Evolutionary conservation across 75 land plant species (phyloP), one percentile per base, ranked within the genome.

Genomic region (Pseudotsuga menziesii): DNA sequence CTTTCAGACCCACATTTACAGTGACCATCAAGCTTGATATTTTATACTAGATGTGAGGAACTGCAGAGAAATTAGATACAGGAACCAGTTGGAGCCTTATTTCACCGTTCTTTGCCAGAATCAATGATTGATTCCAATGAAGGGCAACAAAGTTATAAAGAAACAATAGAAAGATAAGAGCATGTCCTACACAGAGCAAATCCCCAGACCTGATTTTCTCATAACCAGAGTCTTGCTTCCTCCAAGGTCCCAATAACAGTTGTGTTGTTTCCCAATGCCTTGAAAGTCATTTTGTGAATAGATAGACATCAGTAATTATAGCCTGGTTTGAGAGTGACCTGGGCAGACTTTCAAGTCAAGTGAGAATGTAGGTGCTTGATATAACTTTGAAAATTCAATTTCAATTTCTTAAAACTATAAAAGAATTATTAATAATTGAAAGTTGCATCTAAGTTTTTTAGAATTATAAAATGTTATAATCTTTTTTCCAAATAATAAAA

Each of bases 1-100:
- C 54, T 48, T 69, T 69, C 72, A 69, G 13, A 39, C 72, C 72
- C 72, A 41, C 72, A 69, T 69, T 22, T 22, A 7, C 41, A 48
- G 72, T 1, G 48, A 29, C 11, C 15, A 25, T 36, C 5, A 19
- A 66, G n/a, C 52, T 69, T 35, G 23, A 41, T 11, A 69, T 20
- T 69, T 19, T 35, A 36, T 20, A 39, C 2, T 41, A 13, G 52
- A 41, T 39, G 39, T 19, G 14, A 69, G 23, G 72, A 69, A 19
- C n/a, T 41, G 11, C 41, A 41, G 23, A 3, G 41, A 36, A 3
- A 41, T 69, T 41, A 69, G 41, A 39, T 11, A 48, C 9, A 2
- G 11, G 54, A 48, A 48, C 72, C 72, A 69, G 9, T 41, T 69
- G 48, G 11, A 2, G 72, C 52, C 52, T 9, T 69, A 22, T 39